Base-by-base conservation (phyloP, 2,329 filamentous ascomycete species). In the Neofusicoccum umdonicola region DNA sequence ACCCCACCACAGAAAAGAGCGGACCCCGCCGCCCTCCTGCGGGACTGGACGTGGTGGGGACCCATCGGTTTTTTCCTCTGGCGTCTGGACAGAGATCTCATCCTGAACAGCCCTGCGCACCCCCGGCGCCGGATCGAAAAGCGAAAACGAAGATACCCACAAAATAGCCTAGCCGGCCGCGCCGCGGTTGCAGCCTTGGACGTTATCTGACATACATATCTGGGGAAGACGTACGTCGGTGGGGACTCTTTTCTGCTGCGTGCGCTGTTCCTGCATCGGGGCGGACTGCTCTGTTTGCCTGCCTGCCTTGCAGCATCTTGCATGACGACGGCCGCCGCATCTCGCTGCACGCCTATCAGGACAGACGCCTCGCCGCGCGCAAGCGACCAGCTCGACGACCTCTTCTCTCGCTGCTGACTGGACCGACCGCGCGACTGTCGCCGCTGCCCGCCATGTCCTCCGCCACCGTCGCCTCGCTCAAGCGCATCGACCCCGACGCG, bases 401-500 rank as follows among this genome's bases (percentile, higher is more conserved):
- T 31, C 58, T 4, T 34, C 34, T 27, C n/a, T 1, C 17, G 15
- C 27, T 31, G 42, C 42, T 22, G 22, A 22, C 22, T 22, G 22
- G 22, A 3, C 22, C 22, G 22, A 22, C 22, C 22, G 22, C 22
- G 22, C 22, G 22, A 22, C 22, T 3, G 22, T 22, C 22, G 22
- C 62, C 45, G n/a, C 15, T 56, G 4, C 17, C 13, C 17, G 66
- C 11, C 31, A 79, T 79, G 77, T 83, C 83, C n/a, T 84, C 83
- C 74, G 78, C 86, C 57, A 86, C 85, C 6, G 83, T 93, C 63
- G 82, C 85, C 44, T 83, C 79, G 51, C 83, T 96, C 39, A 81
- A 85, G 70, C 88, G 87, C 74, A 88, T 96, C 71, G 84, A 85
- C 9, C 88, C 88, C 41, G 83, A 90, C 68, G 79, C 83, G n/a